These are phyloP conservation scores for Polyplosphaeria fusca DNA, from an alignment of 495 filamentous ascomycete genomes.

Conservation along the genomic window DNA sequence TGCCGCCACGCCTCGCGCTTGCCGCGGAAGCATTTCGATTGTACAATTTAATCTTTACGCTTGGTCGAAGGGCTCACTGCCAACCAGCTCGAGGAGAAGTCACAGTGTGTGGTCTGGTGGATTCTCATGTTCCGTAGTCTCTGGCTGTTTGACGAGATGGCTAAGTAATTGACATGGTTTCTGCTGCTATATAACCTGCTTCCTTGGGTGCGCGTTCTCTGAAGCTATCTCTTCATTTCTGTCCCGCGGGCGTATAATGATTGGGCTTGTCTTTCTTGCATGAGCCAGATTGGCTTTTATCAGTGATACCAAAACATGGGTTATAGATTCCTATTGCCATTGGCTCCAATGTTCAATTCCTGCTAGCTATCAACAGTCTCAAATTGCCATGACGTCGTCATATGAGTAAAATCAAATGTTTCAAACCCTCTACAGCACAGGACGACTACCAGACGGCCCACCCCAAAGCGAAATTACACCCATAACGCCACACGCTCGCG, in stretches of 20 bases:
- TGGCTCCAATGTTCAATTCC: too few species aligned
- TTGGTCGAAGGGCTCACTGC: constrained; percentile 15
- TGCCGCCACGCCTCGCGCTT: not conserved
- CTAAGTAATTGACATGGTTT: constrained; percentile 34
- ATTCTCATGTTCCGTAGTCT: constrained; percentile 33
- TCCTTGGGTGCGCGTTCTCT: too few species aligned
- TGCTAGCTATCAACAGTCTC: too few species aligned
- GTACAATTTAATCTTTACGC: constrained; percentile 25
- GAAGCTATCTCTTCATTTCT: constrained; percentile 2
- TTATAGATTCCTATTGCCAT: not conserved
- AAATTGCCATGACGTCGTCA: too few species aligned
- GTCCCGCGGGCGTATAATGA: not conserved
- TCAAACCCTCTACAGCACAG: too few species aligned
- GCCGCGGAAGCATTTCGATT: constrained; percentile 19
- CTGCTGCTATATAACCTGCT: constrained; percentile 3
- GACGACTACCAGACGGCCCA: too few species aligned
- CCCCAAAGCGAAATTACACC: too few species aligned
- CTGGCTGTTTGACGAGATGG: constrained; percentile 22
- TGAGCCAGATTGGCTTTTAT: not conserved
- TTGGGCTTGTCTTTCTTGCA: not conserved
- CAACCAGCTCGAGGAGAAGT: constrained; percentile 6
- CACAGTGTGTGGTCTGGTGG: constrained; percentile 31
- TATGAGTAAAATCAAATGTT: too few species aligned
- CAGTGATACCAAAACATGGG: not conserved
- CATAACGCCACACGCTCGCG: too few species aligned